phyloP scores from a whole-genome alignment of 2,329 filamentous ascomycete species.

The Exophiala bonariae region DNA sequence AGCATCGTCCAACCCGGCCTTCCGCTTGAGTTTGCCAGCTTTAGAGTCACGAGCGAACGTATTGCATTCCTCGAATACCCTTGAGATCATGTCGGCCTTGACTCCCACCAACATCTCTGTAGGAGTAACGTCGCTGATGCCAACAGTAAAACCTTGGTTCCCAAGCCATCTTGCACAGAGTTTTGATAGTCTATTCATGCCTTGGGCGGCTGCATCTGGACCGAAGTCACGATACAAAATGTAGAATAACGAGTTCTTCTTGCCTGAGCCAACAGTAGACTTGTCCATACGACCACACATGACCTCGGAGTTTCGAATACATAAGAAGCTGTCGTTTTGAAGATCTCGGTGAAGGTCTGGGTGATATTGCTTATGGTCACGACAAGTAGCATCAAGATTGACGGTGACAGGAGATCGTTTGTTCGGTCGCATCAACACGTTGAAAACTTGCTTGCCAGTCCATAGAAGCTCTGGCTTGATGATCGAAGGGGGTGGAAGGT shows the following conservation, averaged over 20 bases:
- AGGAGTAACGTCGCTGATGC: conserved; percentile 91
- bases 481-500: conserved; percentile 83
- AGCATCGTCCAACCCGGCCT: conserved; percentile 77
- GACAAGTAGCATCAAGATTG: conserved; percentile 91
- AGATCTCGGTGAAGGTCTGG: conserved; percentile 75
- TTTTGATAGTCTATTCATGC: conserved; percentile 92
- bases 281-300: conserved; percentile 99
- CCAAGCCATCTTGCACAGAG: conserved; percentile 85
- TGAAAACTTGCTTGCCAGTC: conserved; percentile 98
- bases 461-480: conserved; percentile 83
- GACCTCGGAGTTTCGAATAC: conserved; percentile 92
- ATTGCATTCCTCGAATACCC: conserved; percentile 73
- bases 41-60: conserved; percentile 67
- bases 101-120: conserved; percentile 67
- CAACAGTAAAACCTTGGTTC: conserved; percentile 93
- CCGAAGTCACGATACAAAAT: conserved; percentile 95
- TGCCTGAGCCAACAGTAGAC: conserved; percentile 91
- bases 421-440: conserved; percentile 86
- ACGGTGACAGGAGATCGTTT: conserved; percentile 77
- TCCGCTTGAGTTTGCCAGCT: conserved; percentile 76
- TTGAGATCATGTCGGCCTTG: conserved; percentile 71
- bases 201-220: conserved; percentile 79
- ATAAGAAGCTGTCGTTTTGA: conserved; percentile 73
- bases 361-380: conserved; percentile 63
- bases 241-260: conserved; percentile 97